Evolutionary conservation across 2,329 filamentous ascomycete species (phyloP), one percentile per base, ranked within the genome.

Genomic region (Zymoseptoria brevis): DNA sequence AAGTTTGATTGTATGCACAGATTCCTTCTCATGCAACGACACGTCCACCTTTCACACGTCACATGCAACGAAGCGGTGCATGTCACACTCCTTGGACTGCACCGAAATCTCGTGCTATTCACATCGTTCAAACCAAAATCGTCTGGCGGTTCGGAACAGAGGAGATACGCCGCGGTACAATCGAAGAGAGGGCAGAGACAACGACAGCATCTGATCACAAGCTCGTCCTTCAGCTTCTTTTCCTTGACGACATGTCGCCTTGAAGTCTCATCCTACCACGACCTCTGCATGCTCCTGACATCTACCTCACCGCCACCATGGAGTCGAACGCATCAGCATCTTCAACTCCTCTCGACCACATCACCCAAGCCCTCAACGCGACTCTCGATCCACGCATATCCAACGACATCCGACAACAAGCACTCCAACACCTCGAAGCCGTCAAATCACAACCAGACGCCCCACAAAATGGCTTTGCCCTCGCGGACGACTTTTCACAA

Each of bases 351-450:
- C 80, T 90, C 55, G 77, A 83, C 55, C 84, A 83, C 71, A 94
- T 97, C 65, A 84, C 90, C 70, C 83, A 89, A 69, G 94, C 94
- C 49, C 85, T 99, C 66, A 85, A 94, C 68, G 83, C 95, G 67
- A 89, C 96, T 62, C 93, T 97, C 77, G 87, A 84, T 71, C 84
- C 92, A 9, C 82, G 85, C 61, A 93, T 92, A 49, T 81, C 85
- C 64, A 96, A 96, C 74, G 83, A 89, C 64, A 81, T 87, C 57
- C 89, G 94, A 64, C 83, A 88, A 72, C 83, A 94, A 73, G 94
- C 94, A 52, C 88, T 94, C 64, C 76, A 83, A 45, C 96, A 90
- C 71, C 87, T 99, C 65, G 94, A 99, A 72, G 79, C 87, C 21
- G 83, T 96, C 69, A 97, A 96, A 76, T 81, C 84, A 53, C 83